phyloP scores from a whole-genome alignment of 805 yeast genomes.

The Scheffersomyces ergatensis region DNA sequence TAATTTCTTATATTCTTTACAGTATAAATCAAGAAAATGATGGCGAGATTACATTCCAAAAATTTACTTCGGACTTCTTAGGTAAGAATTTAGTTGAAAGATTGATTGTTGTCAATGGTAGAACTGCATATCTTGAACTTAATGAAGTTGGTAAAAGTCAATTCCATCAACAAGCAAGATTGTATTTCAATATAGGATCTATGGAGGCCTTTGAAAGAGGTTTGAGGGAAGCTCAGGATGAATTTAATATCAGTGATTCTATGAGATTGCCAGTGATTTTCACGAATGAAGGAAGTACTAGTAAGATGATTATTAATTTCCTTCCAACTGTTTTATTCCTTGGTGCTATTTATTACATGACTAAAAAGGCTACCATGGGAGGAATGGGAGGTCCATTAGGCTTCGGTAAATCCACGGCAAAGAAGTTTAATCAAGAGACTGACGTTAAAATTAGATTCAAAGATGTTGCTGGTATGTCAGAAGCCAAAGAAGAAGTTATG shows the following conservation, averaged over 20 bases:
- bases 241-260: conserved; percentile 55
- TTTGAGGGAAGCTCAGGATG: conserved; percentile 72
- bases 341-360: conserved; percentile 84
- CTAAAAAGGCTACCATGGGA: conserved; percentile 67
- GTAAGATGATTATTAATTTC: conserved; percentile 65
- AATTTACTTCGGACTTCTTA: conserved; percentile 72
- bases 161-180: conserved; percentile 22
- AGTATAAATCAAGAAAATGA: conserved; percentile 15
- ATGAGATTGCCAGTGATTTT: conserved; percentile 82
- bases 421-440: conserved; percentile 85
- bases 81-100: conserved; percentile 75
- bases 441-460: conserved; percentile 85
- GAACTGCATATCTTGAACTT: conserved; percentile 68
- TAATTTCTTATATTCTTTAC: conserved; percentile 21
- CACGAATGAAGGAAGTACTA: conserved; percentile 65
- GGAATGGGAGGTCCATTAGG: conserved; percentile 80
- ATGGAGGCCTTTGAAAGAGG: conserved; percentile 84
- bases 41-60: conserved; percentile 82
- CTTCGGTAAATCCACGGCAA: conserved; percentile 89
- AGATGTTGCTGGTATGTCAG: conserved; percentile 97
- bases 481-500: conserved; percentile 96
- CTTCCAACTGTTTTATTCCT: conserved; percentile 87
- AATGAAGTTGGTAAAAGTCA: conserved; percentile 60
- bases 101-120: conserved; percentile 73
- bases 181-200: conserved; percentile 78